Evolutionary conservation across 169 alveolate genomes (phyloP), one percentile per base, ranked within the genome.

Genomic region (Plasmodium cynomolgi): DNA sequence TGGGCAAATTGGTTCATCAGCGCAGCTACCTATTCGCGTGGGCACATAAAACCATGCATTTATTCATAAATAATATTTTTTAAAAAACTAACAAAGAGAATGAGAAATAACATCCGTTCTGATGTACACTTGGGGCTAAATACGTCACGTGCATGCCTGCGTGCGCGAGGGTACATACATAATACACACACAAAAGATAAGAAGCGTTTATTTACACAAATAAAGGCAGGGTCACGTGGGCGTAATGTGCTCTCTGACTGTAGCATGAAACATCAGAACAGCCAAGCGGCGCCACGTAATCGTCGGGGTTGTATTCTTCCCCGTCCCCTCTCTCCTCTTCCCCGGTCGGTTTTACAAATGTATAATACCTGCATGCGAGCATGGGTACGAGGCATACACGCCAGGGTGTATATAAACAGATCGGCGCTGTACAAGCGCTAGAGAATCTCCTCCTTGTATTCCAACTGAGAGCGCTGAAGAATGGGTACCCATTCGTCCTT

Each of bases 401-500:
- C 31, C 31, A 68, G 37, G 39, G 20, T 9, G 62, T 50, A 15
- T 15, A 15, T 15, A 50, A 50, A 13, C 62, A 50, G 62, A 68
- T 9, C 37, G n/a, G 37, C 8, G 54, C 39, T 74, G 11, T 13
- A 54, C 7, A 81, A 26, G 62, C 50, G 5, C 94, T 93, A 96
- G 3, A 96, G 93, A 56, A 96, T 95, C 72, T 96, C 97, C 73
- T 96, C 97, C 54, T 92, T 91, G 41, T 81, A 92, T 26, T 96
- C 97, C 71, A 95, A 81, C 77, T 91, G 96, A 23, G 93, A 88
- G n/a, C 95, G 92, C 47, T 91, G 93, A 84, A 96, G 92, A 54
- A 96, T 96, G 2, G 97, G 97, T 58, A 95, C 94, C 96, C 96
- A 96, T 31, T 96, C 96, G 83, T 95, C 95, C 62, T 93, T 96